phyloP scores from a whole-genome alignment of 2,329 filamentous ascomycete species.

The Pseudogymnoascus sp. region DNA sequence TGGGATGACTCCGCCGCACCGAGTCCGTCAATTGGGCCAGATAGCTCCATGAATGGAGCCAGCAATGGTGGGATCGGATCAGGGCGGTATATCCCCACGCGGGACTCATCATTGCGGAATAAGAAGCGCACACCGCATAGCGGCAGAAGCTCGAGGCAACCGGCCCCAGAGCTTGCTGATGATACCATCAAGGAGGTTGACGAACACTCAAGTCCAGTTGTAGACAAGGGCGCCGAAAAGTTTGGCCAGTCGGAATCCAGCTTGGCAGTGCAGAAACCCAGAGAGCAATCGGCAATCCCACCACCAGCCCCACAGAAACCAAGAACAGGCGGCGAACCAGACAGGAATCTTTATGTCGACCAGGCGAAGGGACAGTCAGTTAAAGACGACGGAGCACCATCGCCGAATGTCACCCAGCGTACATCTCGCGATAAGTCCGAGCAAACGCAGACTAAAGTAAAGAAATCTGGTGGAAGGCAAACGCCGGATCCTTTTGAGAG shows the following conservation, averaged over 20 bases:
- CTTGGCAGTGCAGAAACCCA: neutral
- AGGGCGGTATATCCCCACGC: constrained; percentile 49
- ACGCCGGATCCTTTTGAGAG: constrained; percentile 42
- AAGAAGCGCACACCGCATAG: constrained; percentile 46
- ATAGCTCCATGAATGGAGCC: constrained; percentile 14
- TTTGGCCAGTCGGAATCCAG: neutral
- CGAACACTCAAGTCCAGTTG: constrained; percentile 12
- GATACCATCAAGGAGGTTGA: constrained; percentile 21
- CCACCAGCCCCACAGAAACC: neutral
- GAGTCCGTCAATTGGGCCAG: constrained; percentile 9
- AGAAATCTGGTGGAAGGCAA: constrained; percentile 39
- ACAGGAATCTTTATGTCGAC: neutral
- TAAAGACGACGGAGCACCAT: constrained; percentile 59
- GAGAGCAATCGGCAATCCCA: neutral
- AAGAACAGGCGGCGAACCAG: neutral
- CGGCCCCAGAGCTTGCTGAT: constrained; percentile 27
- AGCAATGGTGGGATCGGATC: constrained; percentile 27
- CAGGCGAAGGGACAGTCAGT: neutral
- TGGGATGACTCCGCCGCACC: constrained; percentile 14
- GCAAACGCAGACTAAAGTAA: constrained; percentile 26
- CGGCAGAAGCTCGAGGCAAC: constrained; percentile 30
- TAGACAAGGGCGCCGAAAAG: neutral
- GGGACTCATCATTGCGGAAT: constrained; percentile 62
- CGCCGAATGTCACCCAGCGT: constrained; percentile 59
- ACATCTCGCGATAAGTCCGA: constrained; percentile 30